phyloP scores from a whole-genome alignment of 768 basidiomycete species.

The Clathrus columnatus region DNA sequence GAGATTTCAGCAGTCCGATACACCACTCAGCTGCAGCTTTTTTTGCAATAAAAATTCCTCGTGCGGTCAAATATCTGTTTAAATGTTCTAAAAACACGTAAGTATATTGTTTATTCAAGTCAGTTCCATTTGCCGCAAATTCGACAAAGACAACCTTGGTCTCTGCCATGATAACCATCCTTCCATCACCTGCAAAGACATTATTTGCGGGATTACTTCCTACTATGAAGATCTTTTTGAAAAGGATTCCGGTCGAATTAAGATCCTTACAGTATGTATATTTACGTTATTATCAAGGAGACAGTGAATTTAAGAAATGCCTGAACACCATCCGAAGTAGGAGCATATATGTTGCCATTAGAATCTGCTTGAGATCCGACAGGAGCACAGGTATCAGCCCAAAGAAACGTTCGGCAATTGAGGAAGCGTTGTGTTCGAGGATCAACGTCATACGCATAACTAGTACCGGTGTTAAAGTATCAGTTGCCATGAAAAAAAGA shows the following conservation, averaged over 20 bases:
- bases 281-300: background rate
- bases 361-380: slow-evolving; percentile 57
- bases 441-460: slow-evolving; percentile 65
- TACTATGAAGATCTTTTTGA: slow-evolving; percentile 58
- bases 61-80: too few species aligned
- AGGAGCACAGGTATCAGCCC: slow-evolving; percentile 52
- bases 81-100: too few species aligned
- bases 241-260: slow-evolving; percentile 42
- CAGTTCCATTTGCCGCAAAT: slow-evolving; percentile 19
- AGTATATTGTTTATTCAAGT: background rate
- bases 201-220: slow-evolving; percentile 28
- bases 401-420: slow-evolving; percentile 62
- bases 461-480: slow-evolving; percentile 18
- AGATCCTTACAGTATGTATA: slow-evolving; percentile 30
- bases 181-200: slow-evolving; percentile 32
- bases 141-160: slow-evolving; percentile 31
- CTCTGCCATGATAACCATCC: slow-evolving; percentile 33
- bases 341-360: slow-evolving; percentile 56
- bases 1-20: too few species aligned
- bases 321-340: slow-evolving; percentile 62
- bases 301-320: slow-evolving; percentile 23
- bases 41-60: too few species aligned
- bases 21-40: too few species aligned
- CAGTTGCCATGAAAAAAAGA: background rate
- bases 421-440: slow-evolving; percentile 40